Base-by-base conservation (phyloP, 345 rosid species). In the Combretum micranthum region DNA sequence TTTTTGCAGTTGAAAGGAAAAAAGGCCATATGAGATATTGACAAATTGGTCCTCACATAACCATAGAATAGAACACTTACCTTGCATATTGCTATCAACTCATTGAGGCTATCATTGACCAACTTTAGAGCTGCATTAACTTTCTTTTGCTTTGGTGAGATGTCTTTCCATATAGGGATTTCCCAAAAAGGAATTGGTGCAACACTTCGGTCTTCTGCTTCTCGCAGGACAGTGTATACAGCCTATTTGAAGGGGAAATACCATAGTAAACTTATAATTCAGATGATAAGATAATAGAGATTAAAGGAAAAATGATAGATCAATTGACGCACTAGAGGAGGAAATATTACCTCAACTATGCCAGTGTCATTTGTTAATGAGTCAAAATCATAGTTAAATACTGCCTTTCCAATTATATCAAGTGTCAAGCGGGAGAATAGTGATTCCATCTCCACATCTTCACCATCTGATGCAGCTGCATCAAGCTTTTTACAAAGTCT, bases 181-280 rank as follows among this genome's bases (percentile, higher is more conserved):
- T 92, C 96, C 98, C 96, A 92, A 18, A 75, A 49, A 39, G 98
- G 96, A 65, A 92, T 80, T 52, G 98, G 98, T 37, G 96, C 66
- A 69, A 92, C 86, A 70, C 98, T 92, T 63, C 98, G 77, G 55
- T 92, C 96, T 71, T 92, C 98, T 56, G 98, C 98, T 72, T 92
- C 98, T 64, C 95, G 76, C 63, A 92, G 56, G 64, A 88, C 88
- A 16, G 90, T 83, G 69, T 92, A 92, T 47, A 92, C 95, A 62
- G 98, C 98, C 98, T 92, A 65, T 47, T 21, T 47, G 39, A 50
- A 15, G 51, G 42, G n/a, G 52, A 16, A 62, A 19, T 25, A 13
- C 19, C 25, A 42, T 42, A 8, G 37, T 16, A 46, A 44, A 15
- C 16, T 51, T 37, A 20, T 21, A 19, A 55, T 23, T 47, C 20